Evolutionary conservation across 1,139 yeast genomes (phyloP), one percentile per base, ranked within the genome.

Genomic region (Sugiyamaella grinbergsii): DNA sequence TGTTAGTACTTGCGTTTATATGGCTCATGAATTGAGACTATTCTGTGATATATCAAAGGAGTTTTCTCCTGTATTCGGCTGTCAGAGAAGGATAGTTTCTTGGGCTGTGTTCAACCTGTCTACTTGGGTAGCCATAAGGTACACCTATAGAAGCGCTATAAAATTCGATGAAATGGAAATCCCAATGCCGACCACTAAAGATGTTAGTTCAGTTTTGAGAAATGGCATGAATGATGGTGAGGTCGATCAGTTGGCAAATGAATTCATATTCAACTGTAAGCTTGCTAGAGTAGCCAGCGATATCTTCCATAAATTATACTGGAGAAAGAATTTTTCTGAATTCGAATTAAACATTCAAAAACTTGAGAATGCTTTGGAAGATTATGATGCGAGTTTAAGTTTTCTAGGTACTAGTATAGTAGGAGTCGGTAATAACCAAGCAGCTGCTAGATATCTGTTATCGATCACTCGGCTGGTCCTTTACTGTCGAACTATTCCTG

Each of bases 141-240:
- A 37, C n/a, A 37, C 41, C 2, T 37, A 37, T 16, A 16, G 41
- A 11, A 37, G 41, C 23, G 41, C 41, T 37, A 37, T 37, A 4
- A 22, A 37, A 13, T 22, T 37, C 5, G 41, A 37, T n/a, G 41
- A 22, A 15, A 37, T 37, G 41, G 41, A 37, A 13, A 37, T 37
- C 5, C 4, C 41, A 11, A 37, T 37, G 41, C 41, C 41, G n/a
- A 23, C 18, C 4, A 31, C 8, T 11, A 8, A 22, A n/a, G 41
- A 37, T 23, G 23, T 37, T 37, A 31, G 31, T 4, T 5, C n/a
- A 5, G 19, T 37, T 10, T 20, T 37, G 10, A 31, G 41, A n/a
- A n/a, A n/a, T n/a, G n/a, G n/a, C n/a, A n/a, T n/a, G 6, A 24
- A 20, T 8, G n/a, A 22, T 10, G 15, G 18, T 11, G 41, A 11